Conservation (phyloP, 345 rosid genomes). For the Cardamine chenopodiifolia region DNA sequence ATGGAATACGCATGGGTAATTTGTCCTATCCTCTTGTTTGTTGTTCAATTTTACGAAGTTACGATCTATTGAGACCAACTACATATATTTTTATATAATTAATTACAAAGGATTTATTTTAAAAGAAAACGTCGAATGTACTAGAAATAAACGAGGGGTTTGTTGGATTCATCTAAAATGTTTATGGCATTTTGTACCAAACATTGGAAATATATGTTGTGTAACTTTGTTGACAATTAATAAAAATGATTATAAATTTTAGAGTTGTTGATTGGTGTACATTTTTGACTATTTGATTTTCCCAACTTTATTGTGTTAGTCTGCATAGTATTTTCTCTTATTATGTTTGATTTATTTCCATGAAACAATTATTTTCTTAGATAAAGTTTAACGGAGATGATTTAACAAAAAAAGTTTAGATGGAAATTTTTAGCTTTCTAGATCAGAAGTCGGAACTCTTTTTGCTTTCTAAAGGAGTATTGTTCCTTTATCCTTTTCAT, state of each 20-base stretch:
- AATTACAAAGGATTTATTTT: not conserved
- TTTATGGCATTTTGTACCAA: slow-evolving; percentile 32
- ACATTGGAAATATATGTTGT: slow-evolving; percentile 33
- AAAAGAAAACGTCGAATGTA: slow-evolving; percentile 27
- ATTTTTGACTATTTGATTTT: not conserved
- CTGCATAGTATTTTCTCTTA: not conserved
- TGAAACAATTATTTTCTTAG: not conserved
- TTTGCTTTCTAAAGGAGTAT: slow-evolving; percentile 17
- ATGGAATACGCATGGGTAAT: slow-evolving; percentile 26
- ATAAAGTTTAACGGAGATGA: not conserved
- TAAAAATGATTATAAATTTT: not conserved
- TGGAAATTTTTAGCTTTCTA: not conserved
- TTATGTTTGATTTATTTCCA: slow-evolving; percentile 14
- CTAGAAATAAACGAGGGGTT: slow-evolving; percentile 27
- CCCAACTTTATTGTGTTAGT: not conserved
- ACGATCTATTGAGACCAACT: slow-evolving; percentile 15
- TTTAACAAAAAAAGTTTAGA: not conserved
- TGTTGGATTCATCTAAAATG: slow-evolving; percentile 33
- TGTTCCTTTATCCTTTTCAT: slow-evolving; percentile 11
- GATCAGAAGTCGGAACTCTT: not conserved
- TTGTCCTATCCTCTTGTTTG: slow-evolving; percentile 32
- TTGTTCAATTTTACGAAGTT: slow-evolving; percentile 28
- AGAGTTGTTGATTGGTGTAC: slow-evolving; percentile 28
- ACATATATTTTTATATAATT: not conserved
- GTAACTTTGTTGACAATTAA: slow-evolving; percentile 35